Base-by-base conservation (phyloP, 2,329 filamentous ascomycete species). In the Trichoderma afroharzianum region DNA sequence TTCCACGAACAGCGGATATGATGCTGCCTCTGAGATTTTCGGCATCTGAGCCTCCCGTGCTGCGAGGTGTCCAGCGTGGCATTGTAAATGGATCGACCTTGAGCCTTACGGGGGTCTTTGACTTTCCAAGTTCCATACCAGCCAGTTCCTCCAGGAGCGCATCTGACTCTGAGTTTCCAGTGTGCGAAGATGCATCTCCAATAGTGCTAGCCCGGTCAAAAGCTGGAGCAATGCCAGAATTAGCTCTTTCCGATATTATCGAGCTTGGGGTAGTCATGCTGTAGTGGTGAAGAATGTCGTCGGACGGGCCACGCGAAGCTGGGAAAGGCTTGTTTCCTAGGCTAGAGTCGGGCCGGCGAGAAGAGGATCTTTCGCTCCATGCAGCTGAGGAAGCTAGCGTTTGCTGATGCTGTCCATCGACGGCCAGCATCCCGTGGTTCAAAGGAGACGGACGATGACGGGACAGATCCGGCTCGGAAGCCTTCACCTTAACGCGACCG, bases 1-100 rank as follows among this genome's bases (percentile, higher is more conserved):
- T 85, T 43, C 82, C 82, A n/a, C 87, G 84, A 14, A 91, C 83
- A 4, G 88, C 88, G 7, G 84, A 83, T 2, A 87, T 76, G 0
- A 91, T 81, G 3, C 86, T 84, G 2, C 82, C 78, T 18, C 50
- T 63, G 24, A 30, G 74, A 69, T 3, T 75, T 62, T 39, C 75
- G 73, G 8, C 76, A 76, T 70, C 61, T 15, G 68, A 70, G 21
- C 53, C 58, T 50, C 33, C 28, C 26, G 59, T 32, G n/a, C 61
- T 70, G 50, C 58, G 58, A 47, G 87, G 85, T 50, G 80, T 82
- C 82, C 84, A 86, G 63, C 85, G 84, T 1, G 87, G 87, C 82
- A 88, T 86, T 14, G 79, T 80, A 32, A 79, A 78, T 6, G 85
- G 84, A 62, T 88, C 86, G 7, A 83, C 85, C 76, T 85, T 85